Evolutionary conservation across 106 monocot genomes (phyloP), one percentile per base, ranked within the genome.

Genomic region (Dactylorhiza incarnata): DNA sequence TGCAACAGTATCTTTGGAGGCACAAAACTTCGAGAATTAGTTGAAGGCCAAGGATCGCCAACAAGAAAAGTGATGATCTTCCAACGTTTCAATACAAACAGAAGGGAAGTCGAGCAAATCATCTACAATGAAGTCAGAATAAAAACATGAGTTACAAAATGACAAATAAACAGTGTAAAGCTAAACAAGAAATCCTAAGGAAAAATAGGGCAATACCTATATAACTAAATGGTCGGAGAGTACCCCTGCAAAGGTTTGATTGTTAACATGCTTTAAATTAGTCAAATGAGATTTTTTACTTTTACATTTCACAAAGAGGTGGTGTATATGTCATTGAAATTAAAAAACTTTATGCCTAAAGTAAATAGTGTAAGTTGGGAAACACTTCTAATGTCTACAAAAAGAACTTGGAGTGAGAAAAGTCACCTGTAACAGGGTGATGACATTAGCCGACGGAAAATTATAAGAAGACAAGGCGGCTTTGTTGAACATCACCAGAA

Each of bases 361-460:
- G 48, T 22, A 72, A 49, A 10, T n/a, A 23, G 20, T 7, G 17
- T 0, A 23, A 49, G 49, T 13, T 65, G 9, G 65, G 29, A 29
- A 65, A 12, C 5, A 65, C 9, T 65, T 65, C 5, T 11, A 4
- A 29, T 29, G 11, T 65, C 23, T 44, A 59, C 37, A 52, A 48
- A 68, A 51, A 44, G 24, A 23, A 43, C 16, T 43, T 25, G 1
- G 52, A 48, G 20, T 68, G 17, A 68, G 24, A 20, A 51, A 58
- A 45, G 19, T 50, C 78, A 96, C 96, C 93, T 96, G 96, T 75
- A 93, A 81, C 56, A 96, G 91, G 49, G 96, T 96, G 58, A 96
- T 91, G 43, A 96, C 93, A 86, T 96, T 96, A 72, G 93, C 90
- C 48, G 82, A 93, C 25, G 96, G 96, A 61, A 96, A 96, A 81